Base-by-base conservation (phyloP, 2,329 filamentous ascomycete species). In the Metarhizium sp. region DNA sequence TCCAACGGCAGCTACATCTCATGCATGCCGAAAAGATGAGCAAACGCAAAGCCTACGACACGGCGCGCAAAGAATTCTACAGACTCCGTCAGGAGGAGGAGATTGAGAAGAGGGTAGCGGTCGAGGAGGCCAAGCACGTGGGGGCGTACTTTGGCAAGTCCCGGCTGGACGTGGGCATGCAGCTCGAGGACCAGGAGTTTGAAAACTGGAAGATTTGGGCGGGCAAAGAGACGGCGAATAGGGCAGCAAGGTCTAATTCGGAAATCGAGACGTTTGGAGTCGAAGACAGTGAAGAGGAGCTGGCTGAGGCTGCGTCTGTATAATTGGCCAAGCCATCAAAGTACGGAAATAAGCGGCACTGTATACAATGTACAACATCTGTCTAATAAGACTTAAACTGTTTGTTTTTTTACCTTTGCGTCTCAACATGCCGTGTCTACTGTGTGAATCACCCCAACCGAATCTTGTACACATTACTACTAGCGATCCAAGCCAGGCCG, bases 41-140 rank as follows among this genome's bases (percentile, higher is more conserved):
- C 51, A 81, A 81, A 67, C 76, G 79, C 45, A 71, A 81, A 61
- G 91, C 94, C 36, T 99, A 99, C 75, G 92, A 97, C 71, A 75
- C 78, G 55, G 91, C 88, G 7, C 88, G 94, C 57, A 86, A 86
- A 61, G 92, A 99, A 70, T 96, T 97, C 73, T 99, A 99, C 75
- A 76, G 80, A 49, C 73, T 92, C 59, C 87, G 94, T 57, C 87
- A 95, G 63, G 78, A 84, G 57, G 85, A 95, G 63, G 91, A 96
- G 61, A 81, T 96, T 50, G 85, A 92, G 73, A 80, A 82, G 62
- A 85, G 92, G 63, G 80, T 99, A 57, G 89, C 92, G 7, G 78
- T 84, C 51, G 94, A 99, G 73, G 94, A 99, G 73, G 92, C 94
- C 32, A 77, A 85, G 59, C 82, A 88, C 64, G 86, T 88, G 6